Base-by-base conservation (phyloP, 2,329 filamentous ascomycete species). In the Talaromyces sp. region DNA sequence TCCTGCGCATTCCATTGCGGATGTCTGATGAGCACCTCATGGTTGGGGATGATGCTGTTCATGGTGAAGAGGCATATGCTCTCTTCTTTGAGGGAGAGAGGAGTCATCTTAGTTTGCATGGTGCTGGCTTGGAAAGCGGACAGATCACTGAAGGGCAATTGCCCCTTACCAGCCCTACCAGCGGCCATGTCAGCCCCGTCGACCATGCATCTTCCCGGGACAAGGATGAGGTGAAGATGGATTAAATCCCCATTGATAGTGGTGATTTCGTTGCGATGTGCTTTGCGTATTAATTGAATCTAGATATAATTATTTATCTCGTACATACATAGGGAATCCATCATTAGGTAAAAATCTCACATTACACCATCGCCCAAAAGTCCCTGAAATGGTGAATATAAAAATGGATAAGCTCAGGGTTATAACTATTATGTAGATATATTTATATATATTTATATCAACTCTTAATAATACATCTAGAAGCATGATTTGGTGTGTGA, bases 11-110 rank as follows among this genome's bases (percentile, higher is more conserved):
- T 19, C 80, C 81, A 5, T 73, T 84, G 66, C 75, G 82, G 49
- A 82, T 84, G 79, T 73, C 73, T 35, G 81, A 84, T 15, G 81
- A 81, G 63, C 68, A 80, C 59, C 70, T 84, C 39, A 65, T 81
- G 22, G 73, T 81, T 27, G 82, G 82, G 25, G 82, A 84, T 68
- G 80, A 81, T 65, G 79, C 79, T 19, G 73, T 83, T 33, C 82
- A 84, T 68, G 81, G 82, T 52, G 82, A 84, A 69, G 77, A 77
- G 35, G 78, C 82, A 4, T 80, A 80, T 60, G 73, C 62, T 15
- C 47, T 64, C 6, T 64, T 64, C 8, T 64, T 64, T 9, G 62
- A 64, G 19, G 67, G 64, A 3, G 67, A 67, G 58, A 50, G 68
- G 43, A 68, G 67, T 22, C 67, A 68, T 33, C 22, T 68, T 33